These are phyloP conservation scores for Trichoderma atrobrunneum DNA, from an alignment of 2,329 filamentous ascomycete species.

Conservation along the genomic window DNA sequence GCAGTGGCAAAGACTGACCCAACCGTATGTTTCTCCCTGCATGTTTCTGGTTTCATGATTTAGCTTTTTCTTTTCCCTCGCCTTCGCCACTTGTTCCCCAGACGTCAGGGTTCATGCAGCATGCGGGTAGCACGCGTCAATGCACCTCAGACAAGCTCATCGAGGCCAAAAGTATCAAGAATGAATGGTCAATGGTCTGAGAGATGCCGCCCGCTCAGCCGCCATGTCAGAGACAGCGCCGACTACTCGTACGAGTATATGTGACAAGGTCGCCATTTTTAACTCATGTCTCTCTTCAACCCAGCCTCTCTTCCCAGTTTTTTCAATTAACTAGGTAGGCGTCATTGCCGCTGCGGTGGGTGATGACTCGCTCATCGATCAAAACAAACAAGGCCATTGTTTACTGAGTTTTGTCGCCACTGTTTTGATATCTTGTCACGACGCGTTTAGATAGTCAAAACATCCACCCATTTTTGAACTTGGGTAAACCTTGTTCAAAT, in stretches of 20 bases:
- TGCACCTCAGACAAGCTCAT: not conserved
- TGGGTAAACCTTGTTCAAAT: not conserved
- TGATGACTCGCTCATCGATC: slow-evolving; percentile 24
- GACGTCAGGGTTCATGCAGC: not conserved
- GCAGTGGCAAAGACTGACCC: slow-evolving; percentile 3
- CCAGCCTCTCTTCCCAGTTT: not conserved
- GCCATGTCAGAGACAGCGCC: not conserved
- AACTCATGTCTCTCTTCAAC: not conserved
- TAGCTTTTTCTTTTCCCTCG: not conserved
- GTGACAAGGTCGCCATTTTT: not conserved
- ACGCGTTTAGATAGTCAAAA: not conserved
- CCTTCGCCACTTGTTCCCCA: slow-evolving; percentile 7
- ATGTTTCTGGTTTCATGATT: not conserved
- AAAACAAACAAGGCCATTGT: slow-evolving; percentile 31
- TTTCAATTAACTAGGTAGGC: not conserved
- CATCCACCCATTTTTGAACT: not conserved
- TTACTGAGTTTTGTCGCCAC: not conserved
- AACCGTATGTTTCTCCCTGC: slow-evolving; percentile 9
- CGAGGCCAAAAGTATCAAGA: not conserved
- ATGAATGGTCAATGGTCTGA: not conserved
- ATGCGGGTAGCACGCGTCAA: not conserved
- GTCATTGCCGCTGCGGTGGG: not conserved
- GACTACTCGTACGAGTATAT: not conserved
- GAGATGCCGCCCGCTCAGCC: not conserved
- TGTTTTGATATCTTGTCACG: not conserved